Base-by-base conservation (phyloP, 2,329 filamentous ascomycete species). In the Sclerotinia nivalis region DNA sequence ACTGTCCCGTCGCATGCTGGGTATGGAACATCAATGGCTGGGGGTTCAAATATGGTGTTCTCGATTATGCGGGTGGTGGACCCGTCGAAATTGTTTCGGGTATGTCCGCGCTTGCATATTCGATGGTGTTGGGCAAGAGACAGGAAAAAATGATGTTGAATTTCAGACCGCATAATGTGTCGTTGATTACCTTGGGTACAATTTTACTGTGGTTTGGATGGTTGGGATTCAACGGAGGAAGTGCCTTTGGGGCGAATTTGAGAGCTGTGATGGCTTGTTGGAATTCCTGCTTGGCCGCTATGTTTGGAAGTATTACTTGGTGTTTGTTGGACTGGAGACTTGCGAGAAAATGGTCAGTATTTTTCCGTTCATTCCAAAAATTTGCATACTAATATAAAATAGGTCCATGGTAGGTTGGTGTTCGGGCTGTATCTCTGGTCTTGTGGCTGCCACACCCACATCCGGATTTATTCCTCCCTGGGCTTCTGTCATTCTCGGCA, bases 131-230 rank as follows among this genome's bases (percentile, higher is more conserved):
- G 72, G 96, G 96, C 75, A 92, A 93, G 78, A 93, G 96, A 75
- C 96, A 97, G 84, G 95, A 98, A 84, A 96, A 93, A 84, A 97
- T 98, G 93, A 97, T 98, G 93, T 88, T 97, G 82, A 98, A 98
- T 87, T 98, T 98, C 88, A 93, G 96, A 75, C 96, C 96, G 25
- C 96, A 99, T 86, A 99, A 99, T 84, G 96, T 98, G 75, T 97
- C 94, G 8, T 88, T 98, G 78, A 97, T 99, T 82, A 94, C 96
- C 0, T 90, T 98, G 76, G 96, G 96, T 73, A 98, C 96, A 4
- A 88, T 97, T 74, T 88, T 99, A 77, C 93, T 99, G 69, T 98
- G 94, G 94, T 98, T 98, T 78, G 96, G 96, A 78, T 99, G 96
- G 96, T 86, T 99, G 74, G 96, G 94, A 69, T 99, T 99, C 88